These are phyloP conservation scores for Zygosaccharomyces bailii DNA, from an alignment of 805 yeast species.

Conservation along the genomic window DNA sequence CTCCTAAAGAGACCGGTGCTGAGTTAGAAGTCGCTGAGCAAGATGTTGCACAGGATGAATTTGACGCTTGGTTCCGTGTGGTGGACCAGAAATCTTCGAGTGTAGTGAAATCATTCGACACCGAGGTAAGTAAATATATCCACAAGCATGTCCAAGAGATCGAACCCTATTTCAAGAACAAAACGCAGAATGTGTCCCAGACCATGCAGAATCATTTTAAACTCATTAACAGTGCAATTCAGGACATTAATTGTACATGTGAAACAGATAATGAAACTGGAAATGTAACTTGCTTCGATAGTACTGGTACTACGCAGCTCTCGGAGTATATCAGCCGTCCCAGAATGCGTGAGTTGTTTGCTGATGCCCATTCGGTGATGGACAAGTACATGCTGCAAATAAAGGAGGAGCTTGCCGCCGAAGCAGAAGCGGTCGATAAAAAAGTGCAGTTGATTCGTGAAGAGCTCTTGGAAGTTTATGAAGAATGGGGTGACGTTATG, in stretches of 20 bases:
- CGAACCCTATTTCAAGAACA: slow-evolving; percentile 34
- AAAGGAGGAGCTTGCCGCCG: slow-evolving; percentile 31
- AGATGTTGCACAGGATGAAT: slow-evolving; percentile 35
- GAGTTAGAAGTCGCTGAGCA: slow-evolving; percentile 23
- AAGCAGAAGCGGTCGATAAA: slow-evolving; percentile 36
- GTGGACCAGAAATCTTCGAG: slow-evolving; percentile 40
- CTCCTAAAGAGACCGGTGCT: slow-evolving; percentile 12
- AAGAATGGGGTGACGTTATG: slow-evolving; percentile 68
- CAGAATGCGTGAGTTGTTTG: slow-evolving; percentile 44
- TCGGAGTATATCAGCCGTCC: slow-evolving; percentile 44
- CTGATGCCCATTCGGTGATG: slow-evolving; percentile 33
- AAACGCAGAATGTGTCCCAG: slow-evolving; percentile 36
- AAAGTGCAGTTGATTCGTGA: slow-evolving; percentile 40
- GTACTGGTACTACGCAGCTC: slow-evolving; percentile 36
- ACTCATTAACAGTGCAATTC: slow-evolving; percentile 35
- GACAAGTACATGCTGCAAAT: slow-evolving; percentile 35
- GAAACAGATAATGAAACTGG: slow-evolving; percentile 33
- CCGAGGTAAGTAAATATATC: slow-evolving; percentile 36
- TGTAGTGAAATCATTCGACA: slow-evolving; percentile 40
- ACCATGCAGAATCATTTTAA: slow-evolving; percentile 28
- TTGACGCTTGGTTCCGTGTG: slow-evolving; percentile 36
- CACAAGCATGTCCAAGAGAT: slow-evolving; percentile 26
- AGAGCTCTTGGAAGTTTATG: slow-evolving; percentile 59
- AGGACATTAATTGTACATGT: slow-evolving; percentile 39
- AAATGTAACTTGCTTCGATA: slow-evolving; percentile 36